phyloP scores from a whole-genome alignment of 176 grass and related monocot genomes.

The Carex pumila region DNA sequence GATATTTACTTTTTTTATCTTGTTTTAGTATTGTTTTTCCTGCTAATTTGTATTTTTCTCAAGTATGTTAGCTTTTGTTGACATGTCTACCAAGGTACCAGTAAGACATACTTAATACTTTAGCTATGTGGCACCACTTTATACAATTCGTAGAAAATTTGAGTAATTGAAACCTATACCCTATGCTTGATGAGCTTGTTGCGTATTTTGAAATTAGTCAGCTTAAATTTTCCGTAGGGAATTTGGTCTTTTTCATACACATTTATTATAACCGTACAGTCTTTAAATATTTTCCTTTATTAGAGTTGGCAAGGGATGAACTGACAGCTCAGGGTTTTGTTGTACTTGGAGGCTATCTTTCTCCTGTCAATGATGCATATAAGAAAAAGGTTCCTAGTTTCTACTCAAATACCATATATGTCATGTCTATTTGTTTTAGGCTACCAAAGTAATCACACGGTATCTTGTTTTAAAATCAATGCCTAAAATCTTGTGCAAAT shows the following conservation, averaged over 20 bases:
- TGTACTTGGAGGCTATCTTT: constrained; percentile 71
- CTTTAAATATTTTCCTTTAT: neutral
- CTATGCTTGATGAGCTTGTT: neutral
- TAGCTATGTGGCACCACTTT: neutral
- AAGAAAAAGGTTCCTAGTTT: constrained; percentile 55
- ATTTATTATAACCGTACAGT: neutral
- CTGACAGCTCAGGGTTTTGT: constrained; percentile 44
- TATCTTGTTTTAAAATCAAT: neutral
- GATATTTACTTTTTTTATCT: neutral
- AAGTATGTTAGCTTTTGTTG: neutral
- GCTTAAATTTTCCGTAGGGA: neutral
- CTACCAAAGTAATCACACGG: neutral
- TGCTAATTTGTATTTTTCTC: neutral
- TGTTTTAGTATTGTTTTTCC: neutral
- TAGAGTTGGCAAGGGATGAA: constrained; percentile 82
- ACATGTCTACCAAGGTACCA: neutral
- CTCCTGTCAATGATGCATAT: constrained; percentile 85
- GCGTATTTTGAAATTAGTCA: neutral
- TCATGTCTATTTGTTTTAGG: neutral
- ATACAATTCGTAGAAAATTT: neutral
- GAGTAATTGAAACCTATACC: neutral
- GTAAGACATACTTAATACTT: neutral
- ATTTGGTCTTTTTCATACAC: neutral
- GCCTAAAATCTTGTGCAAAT: neutral
- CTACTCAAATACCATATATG: neutral